phyloP scores from a whole-genome alignment of 1,139 yeast species.

The Candida sp. region DNA sequence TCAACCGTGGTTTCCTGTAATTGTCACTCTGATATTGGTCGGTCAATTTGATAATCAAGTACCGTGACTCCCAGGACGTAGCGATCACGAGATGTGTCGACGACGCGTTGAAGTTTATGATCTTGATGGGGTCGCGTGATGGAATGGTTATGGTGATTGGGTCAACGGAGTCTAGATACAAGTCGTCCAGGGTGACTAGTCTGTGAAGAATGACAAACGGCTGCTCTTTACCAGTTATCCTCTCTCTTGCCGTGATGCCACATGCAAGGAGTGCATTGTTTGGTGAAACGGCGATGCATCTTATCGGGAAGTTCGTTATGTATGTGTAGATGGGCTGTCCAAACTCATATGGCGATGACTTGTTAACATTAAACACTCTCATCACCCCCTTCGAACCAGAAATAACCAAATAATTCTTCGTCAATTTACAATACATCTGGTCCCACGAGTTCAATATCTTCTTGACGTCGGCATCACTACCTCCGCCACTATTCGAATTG shows the following conservation, averaged over 20 bases:
- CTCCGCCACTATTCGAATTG: constrained; percentile 15
- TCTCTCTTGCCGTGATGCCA: constrained; percentile 82
- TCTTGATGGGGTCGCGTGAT: constrained; percentile 81
- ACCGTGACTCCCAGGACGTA: constrained; percentile 83
- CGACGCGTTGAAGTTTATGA: constrained; percentile 71
- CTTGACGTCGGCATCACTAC: constrained; percentile 24
- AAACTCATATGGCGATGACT: constrained; percentile 29
- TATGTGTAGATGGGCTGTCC: constrained; percentile 76
- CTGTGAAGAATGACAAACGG: constrained; percentile 78
- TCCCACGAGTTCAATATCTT: constrained; percentile 58
- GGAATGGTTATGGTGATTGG: constrained; percentile 83
- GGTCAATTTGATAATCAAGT: constrained; percentile 73
- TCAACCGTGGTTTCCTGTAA: constrained; percentile 64
- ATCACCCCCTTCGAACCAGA: constrained; percentile 79
- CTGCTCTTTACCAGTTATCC: constrained; percentile 72
- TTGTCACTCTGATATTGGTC: constrained; percentile 33
- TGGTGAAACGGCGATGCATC: constrained; percentile 76
- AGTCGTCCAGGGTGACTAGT: constrained; percentile 26
- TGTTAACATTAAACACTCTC: constrained; percentile 62
- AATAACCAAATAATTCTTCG: constrained; percentile 63
- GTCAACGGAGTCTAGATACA: constrained; percentile 38
- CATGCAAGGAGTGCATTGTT: constrained; percentile 72
- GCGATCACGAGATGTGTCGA: constrained; percentile 78
- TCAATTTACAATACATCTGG: constrained; percentile 65
- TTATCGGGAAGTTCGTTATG: constrained; percentile 72